Conservation (phyloP, 257 asterid species). For the Ophiorrhiza pumila region DNA sequence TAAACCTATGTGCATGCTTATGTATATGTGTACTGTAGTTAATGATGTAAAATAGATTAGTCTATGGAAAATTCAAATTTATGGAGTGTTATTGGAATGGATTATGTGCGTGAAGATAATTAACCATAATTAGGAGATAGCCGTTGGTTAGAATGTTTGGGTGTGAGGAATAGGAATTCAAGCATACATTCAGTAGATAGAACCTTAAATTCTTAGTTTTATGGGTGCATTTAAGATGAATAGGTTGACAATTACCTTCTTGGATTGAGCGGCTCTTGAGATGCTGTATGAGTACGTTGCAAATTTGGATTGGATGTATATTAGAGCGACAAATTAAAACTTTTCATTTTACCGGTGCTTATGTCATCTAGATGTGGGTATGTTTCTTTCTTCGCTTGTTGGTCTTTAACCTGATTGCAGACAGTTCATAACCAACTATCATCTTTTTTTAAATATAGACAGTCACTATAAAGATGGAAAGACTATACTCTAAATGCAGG, state of each 20-base stretch:
- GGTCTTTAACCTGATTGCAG: not conserved
- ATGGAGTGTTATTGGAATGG: too few relatives aligned
- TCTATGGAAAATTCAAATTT: too few relatives aligned
- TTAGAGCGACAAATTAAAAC: not conserved
- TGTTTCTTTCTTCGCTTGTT: not conserved
- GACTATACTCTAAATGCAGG: not conserved
- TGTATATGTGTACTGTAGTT: too few relatives aligned
- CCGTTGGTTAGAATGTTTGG: too few relatives aligned
- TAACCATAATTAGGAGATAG: not conserved
- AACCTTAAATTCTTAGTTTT: not conserved
- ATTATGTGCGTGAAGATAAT: too few relatives aligned
- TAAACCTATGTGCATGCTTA: not conserved
- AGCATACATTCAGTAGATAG: not conserved
- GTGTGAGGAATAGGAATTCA: not conserved
- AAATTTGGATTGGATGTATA: not conserved
- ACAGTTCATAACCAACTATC: not conserved
- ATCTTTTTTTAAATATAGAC: too few relatives aligned
- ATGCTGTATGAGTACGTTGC: not conserved
- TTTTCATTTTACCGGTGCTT: not conserved
- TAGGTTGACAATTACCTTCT: not conserved
- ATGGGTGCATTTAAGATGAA: not conserved
- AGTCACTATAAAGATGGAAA: not conserved
- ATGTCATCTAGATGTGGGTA: not conserved
- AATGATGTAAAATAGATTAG: too few relatives aligned
- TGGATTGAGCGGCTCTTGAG: not conserved